phyloP scores from a whole-genome alignment of 2,329 filamentous ascomycete species.

The Diplodia scrobiculata region DNA sequence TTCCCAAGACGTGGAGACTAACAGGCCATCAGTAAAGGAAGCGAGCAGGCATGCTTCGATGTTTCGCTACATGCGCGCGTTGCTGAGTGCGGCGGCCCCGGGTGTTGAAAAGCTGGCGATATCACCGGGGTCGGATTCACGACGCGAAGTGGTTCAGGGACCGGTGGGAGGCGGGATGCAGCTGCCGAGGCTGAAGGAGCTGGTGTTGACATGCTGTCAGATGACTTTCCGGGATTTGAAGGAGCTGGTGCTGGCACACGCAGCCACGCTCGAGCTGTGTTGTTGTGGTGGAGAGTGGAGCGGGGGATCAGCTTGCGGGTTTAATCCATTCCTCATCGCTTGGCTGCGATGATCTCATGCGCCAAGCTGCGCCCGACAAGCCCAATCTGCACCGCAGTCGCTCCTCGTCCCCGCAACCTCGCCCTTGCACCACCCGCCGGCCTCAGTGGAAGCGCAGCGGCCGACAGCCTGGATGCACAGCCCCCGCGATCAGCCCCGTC shows the following conservation, averaged over 20 bases:
- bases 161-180: background rate
- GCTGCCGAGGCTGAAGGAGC: background rate
- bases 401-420: no score
- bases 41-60: background rate
- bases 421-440: no score
- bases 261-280: background rate
- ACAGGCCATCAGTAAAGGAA: background rate
- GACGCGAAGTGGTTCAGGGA: background rate
- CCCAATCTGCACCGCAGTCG: no score
- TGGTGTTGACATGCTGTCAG: background rate
- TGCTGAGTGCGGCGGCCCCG: background rate
- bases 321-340: no score
- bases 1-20: background rate
- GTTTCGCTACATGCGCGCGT: background rate
- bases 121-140: background rate
- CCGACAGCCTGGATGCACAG: no score
- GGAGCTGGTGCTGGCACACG: background rate
- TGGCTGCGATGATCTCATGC: no score
- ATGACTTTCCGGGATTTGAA: background rate
- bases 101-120: background rate
- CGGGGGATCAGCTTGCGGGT: background rate
- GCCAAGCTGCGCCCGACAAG: no score
- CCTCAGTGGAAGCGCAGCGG: no score
- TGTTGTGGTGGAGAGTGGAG: background rate
- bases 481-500: background rate